Evolutionary conservation across 495 filamentous ascomycete genomes (phyloP).

Genomic region (Lichina pygmaea): DNA sequence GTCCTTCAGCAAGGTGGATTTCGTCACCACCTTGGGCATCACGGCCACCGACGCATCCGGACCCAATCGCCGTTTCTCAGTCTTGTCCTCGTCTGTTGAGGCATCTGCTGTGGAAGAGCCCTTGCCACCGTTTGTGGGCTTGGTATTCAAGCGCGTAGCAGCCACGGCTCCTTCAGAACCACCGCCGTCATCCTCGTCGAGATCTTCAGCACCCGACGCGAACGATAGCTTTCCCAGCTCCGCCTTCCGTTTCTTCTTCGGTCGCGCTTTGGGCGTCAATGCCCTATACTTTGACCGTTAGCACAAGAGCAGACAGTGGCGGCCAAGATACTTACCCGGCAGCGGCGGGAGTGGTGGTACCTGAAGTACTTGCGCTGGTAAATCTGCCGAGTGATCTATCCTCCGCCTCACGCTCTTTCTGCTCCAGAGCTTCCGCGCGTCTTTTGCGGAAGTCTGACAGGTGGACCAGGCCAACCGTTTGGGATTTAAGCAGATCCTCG

Average conservation of each 20-base stretch:
- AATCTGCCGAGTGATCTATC: slow-evolving; percentile 25
- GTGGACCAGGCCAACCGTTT: slow-evolving; percentile 79
- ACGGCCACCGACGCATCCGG: slow-evolving; percentile 40
- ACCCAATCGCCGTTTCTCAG: slow-evolving; percentile 24
- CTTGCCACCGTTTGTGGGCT: not conserved
- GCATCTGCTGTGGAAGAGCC: slow-evolving; percentile 6
- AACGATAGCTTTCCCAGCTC: slow-evolving; percentile 46
- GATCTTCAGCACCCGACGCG: slow-evolving; percentile 26
- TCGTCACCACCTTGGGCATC: slow-evolving; percentile 61
- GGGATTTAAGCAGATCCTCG: slow-evolving; percentile 71
- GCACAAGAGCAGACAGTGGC: slow-evolving; percentile 3
- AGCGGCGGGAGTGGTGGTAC: slow-evolving; percentile 22
- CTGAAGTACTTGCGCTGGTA: slow-evolving; percentile 19
- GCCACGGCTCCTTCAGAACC: slow-evolving; percentile 6
- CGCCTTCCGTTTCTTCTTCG: slow-evolving; percentile 44
- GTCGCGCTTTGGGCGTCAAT: slow-evolving; percentile 17
- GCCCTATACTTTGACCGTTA: slow-evolving; percentile 23
- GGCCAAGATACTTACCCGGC: slow-evolving; percentile 16
- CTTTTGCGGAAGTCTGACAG: slow-evolving; percentile 92
- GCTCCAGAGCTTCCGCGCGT: slow-evolving; percentile 78
- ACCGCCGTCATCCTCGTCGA: slow-evolving; percentile 12
- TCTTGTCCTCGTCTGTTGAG: slow-evolving; percentile 16
- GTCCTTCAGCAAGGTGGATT: slow-evolving; percentile 56
- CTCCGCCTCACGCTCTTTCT: slow-evolving; percentile 61
- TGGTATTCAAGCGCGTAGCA: not conserved